These are phyloP conservation scores for Elaeis oleifera DNA, from an alignment of 202 grass and related monocot genomes.

Conservation along the genomic window DNA sequence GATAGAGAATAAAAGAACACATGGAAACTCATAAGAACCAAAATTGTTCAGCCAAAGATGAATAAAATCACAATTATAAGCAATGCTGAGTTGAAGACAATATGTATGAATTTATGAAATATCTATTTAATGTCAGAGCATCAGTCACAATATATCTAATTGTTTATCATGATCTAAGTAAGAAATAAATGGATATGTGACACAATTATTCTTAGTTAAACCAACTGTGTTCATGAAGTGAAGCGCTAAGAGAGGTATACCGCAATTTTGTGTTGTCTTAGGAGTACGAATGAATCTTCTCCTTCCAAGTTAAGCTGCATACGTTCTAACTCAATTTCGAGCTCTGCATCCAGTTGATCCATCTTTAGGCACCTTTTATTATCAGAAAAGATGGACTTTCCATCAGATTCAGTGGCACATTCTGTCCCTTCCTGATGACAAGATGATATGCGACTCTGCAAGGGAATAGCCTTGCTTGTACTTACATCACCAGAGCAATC, in stretches of 20 bases:
- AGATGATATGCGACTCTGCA: not conserved
- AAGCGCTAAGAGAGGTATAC: constrained; percentile 19
- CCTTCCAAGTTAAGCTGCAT: constrained; percentile 30
- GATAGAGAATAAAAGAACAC: too few relatives aligned
- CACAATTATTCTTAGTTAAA: too few relatives aligned
- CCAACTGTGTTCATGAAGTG: too few relatives aligned
- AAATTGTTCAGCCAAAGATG: too few relatives aligned
- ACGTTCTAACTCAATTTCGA: constrained; percentile 47
- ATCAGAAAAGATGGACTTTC: not conserved
- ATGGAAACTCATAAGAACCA: too few relatives aligned
- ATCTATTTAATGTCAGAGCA: too few relatives aligned
- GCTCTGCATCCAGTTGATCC: constrained; percentile 60
- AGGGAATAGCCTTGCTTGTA: constrained; percentile 3
- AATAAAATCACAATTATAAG: too few relatives aligned
- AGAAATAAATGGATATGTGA: too few relatives aligned
- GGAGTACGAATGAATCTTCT: constrained; percentile 6
- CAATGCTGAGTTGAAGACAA: too few relatives aligned
- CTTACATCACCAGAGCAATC: constrained; percentile 27
- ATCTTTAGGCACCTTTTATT: constrained; percentile 5
- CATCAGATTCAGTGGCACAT: not conserved
- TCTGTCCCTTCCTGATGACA: constrained; percentile 13
- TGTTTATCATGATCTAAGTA: too few relatives aligned
- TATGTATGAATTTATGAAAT: too few relatives aligned
- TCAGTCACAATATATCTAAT: too few relatives aligned
- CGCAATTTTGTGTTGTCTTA: constrained; percentile 26